phyloP scores from a whole-genome alignment of 169 alveolate species.

The Perkinsus chesapeaki region DNA sequence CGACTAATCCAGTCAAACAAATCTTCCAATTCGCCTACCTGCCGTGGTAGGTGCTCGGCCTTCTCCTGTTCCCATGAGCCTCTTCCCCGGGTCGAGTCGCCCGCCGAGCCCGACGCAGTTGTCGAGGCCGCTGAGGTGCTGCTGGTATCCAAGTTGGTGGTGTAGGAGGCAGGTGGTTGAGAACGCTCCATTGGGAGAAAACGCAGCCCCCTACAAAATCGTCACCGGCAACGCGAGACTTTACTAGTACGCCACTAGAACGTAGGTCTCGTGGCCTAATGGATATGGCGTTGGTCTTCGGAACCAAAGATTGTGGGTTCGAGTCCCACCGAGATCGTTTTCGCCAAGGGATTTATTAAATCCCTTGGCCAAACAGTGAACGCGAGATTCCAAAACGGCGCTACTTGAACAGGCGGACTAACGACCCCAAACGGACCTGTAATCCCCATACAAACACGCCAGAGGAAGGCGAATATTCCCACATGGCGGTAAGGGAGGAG shows the following conservation, averaged over 20 bases:
- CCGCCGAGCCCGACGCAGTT: neutral
- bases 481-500: no score
- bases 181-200: neutral
- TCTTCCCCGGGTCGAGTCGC: neutral
- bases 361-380: neutral
- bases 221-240: neutral
- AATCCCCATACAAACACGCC: no score
- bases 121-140: neutral
- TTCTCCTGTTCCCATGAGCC: neutral
- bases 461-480: no score
- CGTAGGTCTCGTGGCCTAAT: neutral
- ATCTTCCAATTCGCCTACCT: no score
- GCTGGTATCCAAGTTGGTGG: neutral
- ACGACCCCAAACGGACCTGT: no score
- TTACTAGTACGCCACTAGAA: neutral
- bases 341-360: neutral
- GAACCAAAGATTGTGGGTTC: neutral
- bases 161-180: neutral
- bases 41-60: neutral
- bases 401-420: no score
- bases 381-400: no score
- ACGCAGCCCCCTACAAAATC: neutral
- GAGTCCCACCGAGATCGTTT: neutral
- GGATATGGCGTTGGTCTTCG: neutral
- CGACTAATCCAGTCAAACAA: no score